Evolutionary conservation across 768 basidiomycete genomes (phyloP), one percentile per base, ranked within the genome.

Genomic region (Hysterangium stoloniferum): DNA sequence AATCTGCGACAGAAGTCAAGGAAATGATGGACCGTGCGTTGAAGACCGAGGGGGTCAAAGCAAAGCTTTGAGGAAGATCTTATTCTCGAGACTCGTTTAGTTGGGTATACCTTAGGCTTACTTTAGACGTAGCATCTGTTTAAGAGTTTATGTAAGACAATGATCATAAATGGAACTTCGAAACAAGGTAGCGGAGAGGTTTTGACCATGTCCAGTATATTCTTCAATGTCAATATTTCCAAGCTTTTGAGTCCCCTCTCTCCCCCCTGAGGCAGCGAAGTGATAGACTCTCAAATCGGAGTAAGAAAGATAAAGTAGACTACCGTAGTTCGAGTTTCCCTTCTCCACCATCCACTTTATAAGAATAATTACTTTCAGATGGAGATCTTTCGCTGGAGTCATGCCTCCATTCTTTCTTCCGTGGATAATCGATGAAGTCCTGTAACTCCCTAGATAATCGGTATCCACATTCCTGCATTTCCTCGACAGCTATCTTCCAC

Each of bases 1-100:
- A 87, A 67, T 84, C 91, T 2, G 87, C 89, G 47, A 84, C 79
- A 31, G 89, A 90, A 68, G 75, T 84, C 43, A 74, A 78, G 57
- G 65, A 63, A 33, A 83, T 94, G 80, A 74, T 94, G 71, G 86
- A 88, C 59, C 67, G 77, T 31, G 85, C 77, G 6, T 70, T 66
- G 22, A 54, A 58, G 22, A 72, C 64, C 50, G 72, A 68, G 62
- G 66, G 59, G 64, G 67, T 19, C 19, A 57, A 55, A 50, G 52
- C 38, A 12, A 56, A 47, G n/a, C n/a, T n/a, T n/a, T n/a, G n/a
- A n/a, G n/a, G n/a, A n/a, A n/a, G n/a, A n/a, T n/a, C n/a, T n/a
- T n/a, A n/a, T n/a, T n/a, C n/a, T n/a, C n/a, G n/a, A n/a, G n/a
- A n/a, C n/a, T n/a, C n/a, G n/a, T n/a, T n/a, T n/a, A n/a, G n/a